These are phyloP conservation scores for Medicago truncatula DNA, from an alignment of 306 rosid genomes.

Conservation along the genomic window DNA sequence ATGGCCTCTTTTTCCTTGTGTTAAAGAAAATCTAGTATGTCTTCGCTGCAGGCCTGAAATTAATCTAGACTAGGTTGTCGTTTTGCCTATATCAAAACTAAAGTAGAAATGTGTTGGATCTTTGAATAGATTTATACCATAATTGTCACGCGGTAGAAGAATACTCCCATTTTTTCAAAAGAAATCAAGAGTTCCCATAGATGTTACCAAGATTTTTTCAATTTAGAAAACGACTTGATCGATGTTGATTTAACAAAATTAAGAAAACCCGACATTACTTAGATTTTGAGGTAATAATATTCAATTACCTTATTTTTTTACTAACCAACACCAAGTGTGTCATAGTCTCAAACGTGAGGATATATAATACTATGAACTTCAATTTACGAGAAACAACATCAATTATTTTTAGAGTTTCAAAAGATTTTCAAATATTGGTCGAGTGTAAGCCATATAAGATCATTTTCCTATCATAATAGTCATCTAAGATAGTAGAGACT, in stretches of 20 bases:
- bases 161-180: too few species aligned
- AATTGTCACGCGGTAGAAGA: neutral
- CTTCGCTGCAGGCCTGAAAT: constrained; percentile 40
- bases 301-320: neutral
- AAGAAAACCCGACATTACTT: neutral
- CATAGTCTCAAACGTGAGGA: neutral
- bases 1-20: constrained; percentile 24
- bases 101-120: constrained; percentile 34
- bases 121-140: constrained; percentile 32
- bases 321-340: neutral
- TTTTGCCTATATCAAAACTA: constrained; percentile 31
- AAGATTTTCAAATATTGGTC: too few species aligned
- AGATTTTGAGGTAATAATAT: neutral
- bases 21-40: constrained; percentile 35
- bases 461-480: too few species aligned
- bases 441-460: too few species aligned
- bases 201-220: neutral
- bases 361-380: neutral
- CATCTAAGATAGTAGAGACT: neutral
- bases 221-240: neutral
- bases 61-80: constrained; percentile 30
- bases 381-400: neutral
- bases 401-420: neutral
- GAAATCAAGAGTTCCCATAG: too few species aligned
- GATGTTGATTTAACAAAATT: neutral